Evolutionary conservation across 768 basidiomycete species (phyloP), one percentile per base, ranked within the genome.

Genomic region (Amanita fuliginea): DNA sequence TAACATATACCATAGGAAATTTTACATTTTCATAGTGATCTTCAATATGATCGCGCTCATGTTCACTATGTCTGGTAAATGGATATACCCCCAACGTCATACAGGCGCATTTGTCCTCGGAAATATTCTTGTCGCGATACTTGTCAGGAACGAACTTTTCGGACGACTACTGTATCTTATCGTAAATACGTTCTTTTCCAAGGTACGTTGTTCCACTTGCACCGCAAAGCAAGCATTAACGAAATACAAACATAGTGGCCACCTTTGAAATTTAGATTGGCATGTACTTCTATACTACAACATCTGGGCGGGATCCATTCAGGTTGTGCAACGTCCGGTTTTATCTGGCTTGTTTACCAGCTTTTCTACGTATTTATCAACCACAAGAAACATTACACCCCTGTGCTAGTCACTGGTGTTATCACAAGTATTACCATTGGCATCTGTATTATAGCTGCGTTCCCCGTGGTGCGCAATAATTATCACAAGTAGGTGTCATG

Each of bases 231-330:
- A 26, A 32, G 39, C 36, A 34, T 46, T 30, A 45, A 56, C 46
- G 53, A n/a, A 56, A 24, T 8, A 18, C 19, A 21, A 42, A 10
- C 40, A 32, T 45, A 74, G 72, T 75, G 73, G 73, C 56, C 72
- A 13, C 73, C 73, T 33, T 61, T 75, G 9, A 56, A 56, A 64
- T 86, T 78, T 58, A 73, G 86, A 47, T 69, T 87, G 6, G 81
- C 67, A 26, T 85, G 81, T 60, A 88, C 86, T 6, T 86, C 85
- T 14, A 70, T 77, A 4, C 70, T 88, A 18, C 73, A 83, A 69
- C 87, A 90, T 60, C 75, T 90, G 11, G 87, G 87, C 4, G 87
- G 87, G 18, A 86, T 89, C 54, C 87, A 90, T 59, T 82, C 81
- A n/a, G 85, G 86, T 24, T 89, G 87, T 61, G 85, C 85, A 3